phyloP scores from a whole-genome alignment of 2,329 filamentous ascomycete genomes.

The Cladosporium sp. region DNA sequence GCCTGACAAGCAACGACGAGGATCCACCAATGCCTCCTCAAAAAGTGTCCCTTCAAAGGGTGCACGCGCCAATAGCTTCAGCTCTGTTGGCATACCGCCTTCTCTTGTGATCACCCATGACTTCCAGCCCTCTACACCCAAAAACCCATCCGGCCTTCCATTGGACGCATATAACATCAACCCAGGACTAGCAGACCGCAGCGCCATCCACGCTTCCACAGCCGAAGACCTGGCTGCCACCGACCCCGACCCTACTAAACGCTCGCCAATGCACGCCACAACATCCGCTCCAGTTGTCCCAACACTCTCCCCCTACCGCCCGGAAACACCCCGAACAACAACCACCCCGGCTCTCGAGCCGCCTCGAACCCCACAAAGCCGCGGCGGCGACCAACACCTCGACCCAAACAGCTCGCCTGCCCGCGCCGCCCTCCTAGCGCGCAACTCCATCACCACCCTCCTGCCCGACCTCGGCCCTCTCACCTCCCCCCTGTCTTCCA shows the following conservation, averaged over 20 bases:
- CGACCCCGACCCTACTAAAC: constrained; percentile 17
- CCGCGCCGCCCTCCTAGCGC: constrained; percentile 38
- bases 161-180: neutral
- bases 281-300: constrained; percentile 30
- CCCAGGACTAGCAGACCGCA: constrained; percentile 22
- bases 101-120: constrained; percentile 21
- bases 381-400: constrained; percentile 7
- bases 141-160: constrained; percentile 16
- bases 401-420: constrained; percentile 33
- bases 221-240: constrained; percentile 18
- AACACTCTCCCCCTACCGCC: constrained; percentile 16
- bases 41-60: neutral
- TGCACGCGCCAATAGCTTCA: neutral
- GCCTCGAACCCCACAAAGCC: constrained; percentile 10
- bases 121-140: constrained; percentile 19
- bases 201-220: constrained; percentile 28
- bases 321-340: constrained; percentile 23
- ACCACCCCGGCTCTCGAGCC: constrained; percentile 15
- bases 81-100: constrained; percentile 12
- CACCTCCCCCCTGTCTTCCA: constrained; percentile 56
- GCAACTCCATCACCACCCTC: constrained; percentile 53
- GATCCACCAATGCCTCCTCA: neutral
- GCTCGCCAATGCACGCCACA: constrained; percentile 33
- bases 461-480: constrained; percentile 46
- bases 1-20: constrained; percentile 12